Percentiles rank a stretch among this genome's conserved stretches.
Conservation (phyloP, 2,329 filamentous ascomycete genomes). For the Arthroderma sp. region DNA sequence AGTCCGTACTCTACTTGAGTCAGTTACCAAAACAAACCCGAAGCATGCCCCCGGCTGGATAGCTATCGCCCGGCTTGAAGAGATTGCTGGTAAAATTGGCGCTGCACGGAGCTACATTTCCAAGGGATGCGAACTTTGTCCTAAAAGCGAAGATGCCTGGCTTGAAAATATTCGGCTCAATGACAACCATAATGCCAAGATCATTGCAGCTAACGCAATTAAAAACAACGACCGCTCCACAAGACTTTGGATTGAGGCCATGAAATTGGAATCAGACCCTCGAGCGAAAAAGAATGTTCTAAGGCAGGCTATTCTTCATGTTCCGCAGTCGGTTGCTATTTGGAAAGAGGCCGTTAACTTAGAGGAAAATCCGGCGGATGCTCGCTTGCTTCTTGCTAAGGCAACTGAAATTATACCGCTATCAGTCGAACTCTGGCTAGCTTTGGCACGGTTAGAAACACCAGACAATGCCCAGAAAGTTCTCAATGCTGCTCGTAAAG, state of each 20-base stretch:
- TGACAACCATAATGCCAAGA: slow-evolving; percentile 82
- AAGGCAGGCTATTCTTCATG: slow-evolving; percentile 77
- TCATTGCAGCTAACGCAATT: slow-evolving; percentile 88
- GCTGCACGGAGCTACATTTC: slow-evolving; percentile 79
- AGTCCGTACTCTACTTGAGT: slow-evolving; percentile 82
- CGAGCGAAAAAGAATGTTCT: slow-evolving; percentile 86
- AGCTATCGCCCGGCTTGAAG: slow-evolving; percentile 80
- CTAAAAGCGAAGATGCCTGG: slow-evolving; percentile 91
- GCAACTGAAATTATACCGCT: slow-evolving; percentile 90
- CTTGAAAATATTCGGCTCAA: slow-evolving; percentile 90
- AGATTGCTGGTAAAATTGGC: slow-evolving; percentile 81
- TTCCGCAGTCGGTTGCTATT: slow-evolving; percentile 87
- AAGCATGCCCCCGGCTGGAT: slow-evolving; percentile 94
- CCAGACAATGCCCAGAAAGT: slow-evolving; percentile 90
- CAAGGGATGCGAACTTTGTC: slow-evolving; percentile 77
- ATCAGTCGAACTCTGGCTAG: slow-evolving; percentile 90
- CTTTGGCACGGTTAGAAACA: slow-evolving; percentile 75
- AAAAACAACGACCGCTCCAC: slow-evolving; percentile 83
- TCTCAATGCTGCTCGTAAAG: slow-evolving; percentile 87
- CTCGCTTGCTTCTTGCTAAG: slow-evolving; percentile 77
- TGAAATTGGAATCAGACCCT: slow-evolving; percentile 73
- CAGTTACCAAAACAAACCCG: slow-evolving; percentile 92
- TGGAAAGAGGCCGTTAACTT: slow-evolving; percentile 97
- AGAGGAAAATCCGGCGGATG: slow-evolving; percentile 80
- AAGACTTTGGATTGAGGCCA: slow-evolving; percentile 85